These are phyloP conservation scores for Xylaria flabelliformis DNA, from an alignment of 495 filamentous ascomycete species.

Conservation along the genomic window DNA sequence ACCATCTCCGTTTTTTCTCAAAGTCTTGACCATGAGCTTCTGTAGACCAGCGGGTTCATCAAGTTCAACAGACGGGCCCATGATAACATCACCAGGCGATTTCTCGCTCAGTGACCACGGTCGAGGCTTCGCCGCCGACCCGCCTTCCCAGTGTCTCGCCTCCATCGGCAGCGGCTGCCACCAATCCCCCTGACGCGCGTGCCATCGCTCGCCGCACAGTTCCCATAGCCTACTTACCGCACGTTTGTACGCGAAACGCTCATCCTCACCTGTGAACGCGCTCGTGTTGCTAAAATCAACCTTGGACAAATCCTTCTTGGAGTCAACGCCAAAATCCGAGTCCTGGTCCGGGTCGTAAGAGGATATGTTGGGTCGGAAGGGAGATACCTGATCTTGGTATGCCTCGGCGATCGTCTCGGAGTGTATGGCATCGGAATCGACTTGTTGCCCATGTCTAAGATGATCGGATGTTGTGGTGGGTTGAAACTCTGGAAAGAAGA, in stretches of 20 bases:
- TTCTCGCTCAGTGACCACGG: neutral
- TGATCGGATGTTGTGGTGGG: conserved; percentile 3
- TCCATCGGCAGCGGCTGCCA: conserved; percentile 68
- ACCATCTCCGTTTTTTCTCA: conserved; percentile 29
- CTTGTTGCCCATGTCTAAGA: neutral
- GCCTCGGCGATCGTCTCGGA: conserved; percentile 73
- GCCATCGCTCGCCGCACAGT: conserved; percentile 70
- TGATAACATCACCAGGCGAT: conserved; percentile 38
- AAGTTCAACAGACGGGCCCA: conserved; percentile 47
- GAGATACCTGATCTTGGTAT: conserved; percentile 71
- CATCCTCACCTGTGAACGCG: conserved; percentile 74
- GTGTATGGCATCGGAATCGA: conserved; percentile 60
- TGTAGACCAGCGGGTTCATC: conserved; percentile 52
- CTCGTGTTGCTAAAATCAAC: conserved; percentile 62
- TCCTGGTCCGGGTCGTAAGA: conserved; percentile 58
- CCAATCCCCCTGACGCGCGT: conserved; percentile 63
- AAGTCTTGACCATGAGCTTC: conserved; percentile 40
- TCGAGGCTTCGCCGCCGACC: conserved; percentile 33
- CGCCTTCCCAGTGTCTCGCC: conserved; percentile 64
- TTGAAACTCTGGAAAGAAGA: conserved; percentile 70
- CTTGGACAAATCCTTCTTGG: conserved; percentile 32
- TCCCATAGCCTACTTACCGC: conserved; percentile 73
- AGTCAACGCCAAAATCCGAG: conserved; percentile 49
- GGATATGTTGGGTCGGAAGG: conserved; percentile 76
- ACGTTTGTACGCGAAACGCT: conserved; percentile 73